Evolutionary conservation across 768 basidiomycete genomes (phyloP).

Genomic region (Xerocomellus dryophilus): DNA sequence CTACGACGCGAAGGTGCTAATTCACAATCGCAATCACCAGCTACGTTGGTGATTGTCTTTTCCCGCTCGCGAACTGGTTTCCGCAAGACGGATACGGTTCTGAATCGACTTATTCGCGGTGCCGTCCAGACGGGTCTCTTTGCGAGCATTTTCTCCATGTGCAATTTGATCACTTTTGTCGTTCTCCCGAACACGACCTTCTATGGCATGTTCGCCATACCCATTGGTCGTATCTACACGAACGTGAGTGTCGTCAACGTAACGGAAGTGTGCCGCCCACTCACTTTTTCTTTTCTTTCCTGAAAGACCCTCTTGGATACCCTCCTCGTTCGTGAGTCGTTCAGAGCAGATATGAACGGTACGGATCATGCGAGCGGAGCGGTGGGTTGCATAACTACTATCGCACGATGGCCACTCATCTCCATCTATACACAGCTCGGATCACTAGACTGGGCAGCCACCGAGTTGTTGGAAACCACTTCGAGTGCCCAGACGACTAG

Average conservation of each 20-base stretch:
- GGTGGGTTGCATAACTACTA: neutral
- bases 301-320: conserved; percentile 9
- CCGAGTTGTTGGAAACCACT: neutral
- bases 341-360: neutral
- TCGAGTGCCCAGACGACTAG: neutral
- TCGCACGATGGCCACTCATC: neutral
- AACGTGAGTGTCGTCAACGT: too few relatives aligned
- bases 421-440: neutral
- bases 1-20: neutral
- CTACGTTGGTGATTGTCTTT: neutral
- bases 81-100: conserved; percentile 46
- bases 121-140: conserved; percentile 5
- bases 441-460: neutral
- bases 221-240: conserved; percentile 44
- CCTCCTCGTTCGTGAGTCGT: conserved; percentile 3
- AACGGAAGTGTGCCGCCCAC: neutral
- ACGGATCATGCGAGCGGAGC: neutral
- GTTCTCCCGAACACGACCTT: conserved; percentile 29
- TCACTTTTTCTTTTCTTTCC: neutral
- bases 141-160: neutral
- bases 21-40: conserved; percentile 3
- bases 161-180: conserved; percentile 42
- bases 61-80: conserved; percentile 46
- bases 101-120: conserved; percentile 1
- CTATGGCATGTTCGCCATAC: conserved; percentile 39